A percentile compares a stretch with the other conserved stretches of the same genome.
Evolutionary conservation across 257 asterid species (phyloP).

Genomic region (Solanum rostratum): DNA sequence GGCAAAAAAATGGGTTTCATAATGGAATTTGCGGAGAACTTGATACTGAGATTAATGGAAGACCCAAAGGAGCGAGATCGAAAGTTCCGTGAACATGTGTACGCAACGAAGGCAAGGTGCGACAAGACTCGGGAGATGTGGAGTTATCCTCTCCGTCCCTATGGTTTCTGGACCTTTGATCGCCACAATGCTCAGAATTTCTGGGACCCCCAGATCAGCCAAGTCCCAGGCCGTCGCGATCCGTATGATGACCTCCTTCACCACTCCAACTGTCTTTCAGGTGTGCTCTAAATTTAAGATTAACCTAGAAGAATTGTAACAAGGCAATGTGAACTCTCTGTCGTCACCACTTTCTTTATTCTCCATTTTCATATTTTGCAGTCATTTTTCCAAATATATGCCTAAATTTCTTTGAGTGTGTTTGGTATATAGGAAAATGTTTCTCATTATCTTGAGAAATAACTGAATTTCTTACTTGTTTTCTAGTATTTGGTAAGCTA

Average conservation of each 20-base stretch:
- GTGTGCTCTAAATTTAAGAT: not conserved
- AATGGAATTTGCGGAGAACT: constrained; percentile 85
- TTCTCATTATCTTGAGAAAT: too few relatives aligned
- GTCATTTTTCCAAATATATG: not conserved
- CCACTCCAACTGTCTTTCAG: constrained; percentile 2
- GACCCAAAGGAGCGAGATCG: constrained; percentile 70
- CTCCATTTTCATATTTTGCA: not conserved
- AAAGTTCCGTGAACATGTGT: constrained; percentile 51
- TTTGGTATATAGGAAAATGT: too few relatives aligned
- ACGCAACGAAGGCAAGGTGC: constrained; percentile 38
- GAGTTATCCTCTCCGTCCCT: constrained; percentile 64
- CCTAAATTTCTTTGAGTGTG: not conserved
- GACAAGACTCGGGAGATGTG: constrained; percentile 57
- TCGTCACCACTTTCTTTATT: not conserved
- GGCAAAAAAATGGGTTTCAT: constrained; percentile 43
- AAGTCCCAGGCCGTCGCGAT: constrained; percentile 76
- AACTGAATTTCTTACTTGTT: too few relatives aligned
- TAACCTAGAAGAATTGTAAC: too few relatives aligned
- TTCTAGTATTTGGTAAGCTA: too few relatives aligned
- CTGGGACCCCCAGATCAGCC: constrained; percentile 70
- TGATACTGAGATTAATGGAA: constrained; percentile 69
- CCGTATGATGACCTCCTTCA: constrained; percentile 65
- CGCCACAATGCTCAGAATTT: constrained; percentile 66
- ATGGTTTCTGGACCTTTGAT: constrained; percentile 87
- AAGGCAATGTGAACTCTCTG: not conserved